Percentiles rank a stretch among this genome's conserved stretches.
Evolutionary conservation across 371 early-diverging fungal species (phyloP).

Genomic region (Rhizopus sp.): DNA sequence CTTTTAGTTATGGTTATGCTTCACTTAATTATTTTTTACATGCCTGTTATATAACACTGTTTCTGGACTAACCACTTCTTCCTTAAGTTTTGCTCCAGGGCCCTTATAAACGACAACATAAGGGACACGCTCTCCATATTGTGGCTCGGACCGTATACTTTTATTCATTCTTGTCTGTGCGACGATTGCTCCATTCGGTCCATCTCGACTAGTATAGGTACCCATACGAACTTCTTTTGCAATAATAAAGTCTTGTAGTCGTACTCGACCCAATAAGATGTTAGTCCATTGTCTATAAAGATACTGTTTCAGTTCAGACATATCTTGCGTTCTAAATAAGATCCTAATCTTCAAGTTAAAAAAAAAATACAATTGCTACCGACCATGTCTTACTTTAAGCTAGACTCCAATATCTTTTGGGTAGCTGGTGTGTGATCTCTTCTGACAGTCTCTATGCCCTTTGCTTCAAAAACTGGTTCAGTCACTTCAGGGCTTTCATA

Average conservation of each 20-base stretch:
- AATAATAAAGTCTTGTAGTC: constrained; percentile 79
- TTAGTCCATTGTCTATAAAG: constrained; percentile 70
- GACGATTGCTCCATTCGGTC: constrained; percentile 81
- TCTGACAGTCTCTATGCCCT: constrained; percentile 93
- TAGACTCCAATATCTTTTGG: constrained; percentile 74
- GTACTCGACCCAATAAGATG: constrained; percentile 67
- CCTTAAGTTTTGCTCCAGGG: constrained; percentile 66
- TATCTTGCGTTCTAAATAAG: constrained; percentile 77
- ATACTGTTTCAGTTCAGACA: constrained; percentile 77
- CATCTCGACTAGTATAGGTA: constrained; percentile 32
- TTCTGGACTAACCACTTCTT: constrained; percentile 72
- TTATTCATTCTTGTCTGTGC: constrained; percentile 63
- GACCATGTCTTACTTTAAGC: constrained; percentile 61
- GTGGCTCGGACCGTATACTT: constrained; percentile 77
- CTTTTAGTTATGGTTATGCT: neutral
- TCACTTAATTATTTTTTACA: neutral
- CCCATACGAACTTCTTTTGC: constrained; percentile 85
- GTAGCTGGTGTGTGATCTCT: constrained; percentile 83
- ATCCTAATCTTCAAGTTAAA: constrained; percentile 41
- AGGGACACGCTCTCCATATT: constrained; percentile 87
- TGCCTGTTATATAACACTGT: constrained; percentile 60
- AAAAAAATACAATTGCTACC: neutral
- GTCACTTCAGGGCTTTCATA: constrained; percentile 61
- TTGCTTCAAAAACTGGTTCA: constrained; percentile 86
- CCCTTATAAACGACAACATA: constrained; percentile 79